A percentile compares a stretch with the other conserved stretches of the same genome.
Evolutionary conservation across 768 basidiomycete genomes (phyloP).

Genomic region (Termitomyces sp.): DNA sequence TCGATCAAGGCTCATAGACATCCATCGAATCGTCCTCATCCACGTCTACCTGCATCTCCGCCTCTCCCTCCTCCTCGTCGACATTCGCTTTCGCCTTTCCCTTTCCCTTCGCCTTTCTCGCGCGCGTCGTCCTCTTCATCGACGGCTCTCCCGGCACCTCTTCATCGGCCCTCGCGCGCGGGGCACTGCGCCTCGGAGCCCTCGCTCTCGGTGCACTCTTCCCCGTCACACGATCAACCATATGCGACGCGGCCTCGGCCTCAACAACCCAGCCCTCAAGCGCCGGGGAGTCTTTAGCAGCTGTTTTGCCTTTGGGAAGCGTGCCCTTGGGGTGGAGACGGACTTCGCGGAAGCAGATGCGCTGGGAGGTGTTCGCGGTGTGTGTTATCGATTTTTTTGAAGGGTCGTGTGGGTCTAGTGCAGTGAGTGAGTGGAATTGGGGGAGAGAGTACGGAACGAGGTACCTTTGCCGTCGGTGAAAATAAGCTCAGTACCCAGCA

Average conservation of each 20-base stretch:
- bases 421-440: conserved; percentile 6
- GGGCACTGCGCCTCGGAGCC: conserved; percentile 3
- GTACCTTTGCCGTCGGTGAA: conserved; percentile 69
- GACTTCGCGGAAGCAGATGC: conserved; percentile 73
- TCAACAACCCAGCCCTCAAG: conserved; percentile 9
- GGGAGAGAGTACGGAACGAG: not conserved
- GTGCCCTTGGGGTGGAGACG: conserved; percentile 44
- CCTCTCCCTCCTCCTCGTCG: not conserved
- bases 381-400: conserved; percentile 51
- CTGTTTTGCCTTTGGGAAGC: conserved; percentile 1
- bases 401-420: conserved; percentile 41
- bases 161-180: not conserved
- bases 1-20: too few relatives aligned
- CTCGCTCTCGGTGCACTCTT: conserved; percentile 19
- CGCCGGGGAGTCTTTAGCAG: not conserved
- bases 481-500: conserved; percentile 74
- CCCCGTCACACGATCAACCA: conserved; percentile 27
- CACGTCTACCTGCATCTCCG: too few relatives aligned
- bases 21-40: too few relatives aligned
- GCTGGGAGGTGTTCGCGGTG: conserved; percentile 60
- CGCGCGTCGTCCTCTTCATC: not conserved
- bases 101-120: conserved; percentile 11
- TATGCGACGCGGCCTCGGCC: conserved; percentile 6
- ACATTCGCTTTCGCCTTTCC: not conserved
- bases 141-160: not conserved